Percentiles rank a stretch among this genome's conserved stretches.
Evolutionary conservation across 257 asterid species (phyloP).

Genomic region (Orobanche coerulescens): DNA sequence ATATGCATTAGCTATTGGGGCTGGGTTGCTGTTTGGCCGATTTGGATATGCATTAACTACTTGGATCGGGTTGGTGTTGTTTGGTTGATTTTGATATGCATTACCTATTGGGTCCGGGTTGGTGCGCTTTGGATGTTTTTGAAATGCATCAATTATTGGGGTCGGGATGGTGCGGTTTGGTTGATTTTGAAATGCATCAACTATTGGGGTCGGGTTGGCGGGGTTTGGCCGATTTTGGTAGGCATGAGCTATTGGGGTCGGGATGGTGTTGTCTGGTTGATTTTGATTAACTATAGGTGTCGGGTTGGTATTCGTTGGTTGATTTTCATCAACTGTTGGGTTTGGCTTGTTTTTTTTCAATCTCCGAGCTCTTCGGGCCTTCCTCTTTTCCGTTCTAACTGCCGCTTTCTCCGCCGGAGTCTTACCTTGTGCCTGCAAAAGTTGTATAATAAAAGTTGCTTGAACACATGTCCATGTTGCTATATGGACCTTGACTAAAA

Average conservation of each 20-base stretch:
- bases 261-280: no score
- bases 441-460: no score
- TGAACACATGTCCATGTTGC: no score
- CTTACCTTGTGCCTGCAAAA: slow-evolving; percentile 3
- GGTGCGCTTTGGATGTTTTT: no score
- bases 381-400: slow-evolving; percentile 14
- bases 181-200: background rate
- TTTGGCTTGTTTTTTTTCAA: background rate
- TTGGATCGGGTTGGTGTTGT: background rate
- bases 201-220: background rate
- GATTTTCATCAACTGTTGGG: background rate
- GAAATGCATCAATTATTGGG: no score
- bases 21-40: background rate
- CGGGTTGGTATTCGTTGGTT: background rate
- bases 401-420: background rate
- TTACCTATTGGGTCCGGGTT: no score
- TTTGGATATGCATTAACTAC: no score
- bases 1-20: background rate
- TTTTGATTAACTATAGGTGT: no score
- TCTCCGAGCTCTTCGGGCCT: slow-evolving; percentile 2
- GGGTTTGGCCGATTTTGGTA: no score
- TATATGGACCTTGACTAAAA: no score
- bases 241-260: no score
- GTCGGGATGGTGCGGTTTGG: background rate
- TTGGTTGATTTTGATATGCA: no score